These are phyloP conservation scores for Hymenoscyphus scutula DNA, from an alignment of 2,329 filamentous ascomycete genomes.

Conservation along the genomic window DNA sequence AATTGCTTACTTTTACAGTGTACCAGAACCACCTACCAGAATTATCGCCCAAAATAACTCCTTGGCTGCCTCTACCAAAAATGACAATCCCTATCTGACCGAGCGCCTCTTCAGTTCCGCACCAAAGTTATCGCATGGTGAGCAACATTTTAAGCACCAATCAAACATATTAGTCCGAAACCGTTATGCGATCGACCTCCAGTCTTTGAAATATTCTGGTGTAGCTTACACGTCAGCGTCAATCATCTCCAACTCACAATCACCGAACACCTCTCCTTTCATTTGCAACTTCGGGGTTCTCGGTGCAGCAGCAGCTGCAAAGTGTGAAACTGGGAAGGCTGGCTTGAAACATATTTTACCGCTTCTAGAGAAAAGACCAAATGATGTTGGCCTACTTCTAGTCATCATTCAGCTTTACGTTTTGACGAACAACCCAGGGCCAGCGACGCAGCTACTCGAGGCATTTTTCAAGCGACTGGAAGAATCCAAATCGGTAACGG, in stretches of 20 bases:
- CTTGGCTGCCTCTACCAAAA: constrained; percentile 43
- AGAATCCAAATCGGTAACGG: constrained; percentile 51
- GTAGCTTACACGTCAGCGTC: constrained; percentile 50
- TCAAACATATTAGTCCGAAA: constrained; percentile 60
- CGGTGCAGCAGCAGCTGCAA: constrained; percentile 72
- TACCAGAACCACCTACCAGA: constrained; percentile 64
- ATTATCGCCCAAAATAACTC: constrained; percentile 66
- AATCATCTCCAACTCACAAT: constrained; percentile 43
- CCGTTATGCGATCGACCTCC: constrained; percentile 60
- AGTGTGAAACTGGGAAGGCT: constrained; percentile 60
- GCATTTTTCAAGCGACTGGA: constrained; percentile 72
- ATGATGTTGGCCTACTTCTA: constrained; percentile 76
- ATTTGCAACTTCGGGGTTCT: constrained; percentile 59
- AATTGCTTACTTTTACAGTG: constrained; percentile 45
- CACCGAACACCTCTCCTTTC: constrained; percentile 48
- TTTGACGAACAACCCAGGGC: constrained; percentile 65
- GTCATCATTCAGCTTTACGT: constrained; percentile 82
- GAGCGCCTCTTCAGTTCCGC: constrained; percentile 60
- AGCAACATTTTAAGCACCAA: constrained; percentile 73
- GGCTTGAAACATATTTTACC: constrained; percentile 68
- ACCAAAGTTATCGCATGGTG: constrained; percentile 51
- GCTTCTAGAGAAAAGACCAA: constrained; percentile 69
- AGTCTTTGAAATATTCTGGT: constrained; percentile 66
- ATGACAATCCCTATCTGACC: constrained; percentile 64
- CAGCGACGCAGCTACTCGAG: constrained; percentile 74